These are phyloP conservation scores for Diplodia intermedia DNA, from an alignment of 2,329 filamentous ascomycete species.

Conservation along the genomic window DNA sequence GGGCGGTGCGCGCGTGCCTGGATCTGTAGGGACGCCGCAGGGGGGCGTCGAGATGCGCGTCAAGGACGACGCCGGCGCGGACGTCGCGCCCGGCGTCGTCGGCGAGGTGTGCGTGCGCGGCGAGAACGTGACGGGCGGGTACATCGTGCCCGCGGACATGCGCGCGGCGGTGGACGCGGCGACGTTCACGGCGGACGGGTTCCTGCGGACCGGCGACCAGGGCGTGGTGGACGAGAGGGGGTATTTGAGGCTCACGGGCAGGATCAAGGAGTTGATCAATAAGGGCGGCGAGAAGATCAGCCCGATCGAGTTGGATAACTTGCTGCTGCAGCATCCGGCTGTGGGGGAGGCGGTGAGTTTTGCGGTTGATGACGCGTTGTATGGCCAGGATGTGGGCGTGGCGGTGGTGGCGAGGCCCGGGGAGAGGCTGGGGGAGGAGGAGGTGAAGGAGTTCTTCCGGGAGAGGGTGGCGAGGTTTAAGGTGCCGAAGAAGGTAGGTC, in stretches of 20 bases:
- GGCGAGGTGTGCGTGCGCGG: slow-evolving; percentile 79
- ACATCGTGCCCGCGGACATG: slow-evolving; percentile 69
- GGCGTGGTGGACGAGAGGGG: slow-evolving; percentile 75
- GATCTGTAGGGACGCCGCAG: slow-evolving; percentile 78
- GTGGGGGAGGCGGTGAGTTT: slow-evolving; percentile 78
- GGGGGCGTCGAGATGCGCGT: slow-evolving; percentile 74
- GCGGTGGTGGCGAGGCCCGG: slow-evolving; percentile 74
- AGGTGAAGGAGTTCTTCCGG: slow-evolving; percentile 68
- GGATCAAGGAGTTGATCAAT: slow-evolving; percentile 86
- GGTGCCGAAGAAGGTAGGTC: slow-evolving; percentile 72
- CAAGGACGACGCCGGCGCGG: slow-evolving; percentile 68
- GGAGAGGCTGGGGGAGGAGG: slow-evolving; percentile 56
- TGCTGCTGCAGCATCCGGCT: slow-evolving; percentile 70
- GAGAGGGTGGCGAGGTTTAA: slow-evolving; percentile 78
- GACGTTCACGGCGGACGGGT: slow-evolving; percentile 72
- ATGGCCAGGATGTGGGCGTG: slow-evolving; percentile 76
- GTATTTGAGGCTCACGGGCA: slow-evolving; percentile 77
- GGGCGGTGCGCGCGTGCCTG: slow-evolving; percentile 68
- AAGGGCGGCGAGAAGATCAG: slow-evolving; percentile 83
- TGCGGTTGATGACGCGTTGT: slow-evolving; percentile 75
- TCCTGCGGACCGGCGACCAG: slow-evolving; percentile 82
- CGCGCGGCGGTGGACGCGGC: slow-evolving; percentile 59
- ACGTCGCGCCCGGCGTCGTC: slow-evolving; percentile 68
- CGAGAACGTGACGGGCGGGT: slow-evolving; percentile 77
- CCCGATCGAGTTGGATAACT: slow-evolving; percentile 80